A percentile compares a stretch with the other conserved stretches of the same genome.
Conservation (phyloP, 441 rosid species). For the Manihot esculenta region DNA sequence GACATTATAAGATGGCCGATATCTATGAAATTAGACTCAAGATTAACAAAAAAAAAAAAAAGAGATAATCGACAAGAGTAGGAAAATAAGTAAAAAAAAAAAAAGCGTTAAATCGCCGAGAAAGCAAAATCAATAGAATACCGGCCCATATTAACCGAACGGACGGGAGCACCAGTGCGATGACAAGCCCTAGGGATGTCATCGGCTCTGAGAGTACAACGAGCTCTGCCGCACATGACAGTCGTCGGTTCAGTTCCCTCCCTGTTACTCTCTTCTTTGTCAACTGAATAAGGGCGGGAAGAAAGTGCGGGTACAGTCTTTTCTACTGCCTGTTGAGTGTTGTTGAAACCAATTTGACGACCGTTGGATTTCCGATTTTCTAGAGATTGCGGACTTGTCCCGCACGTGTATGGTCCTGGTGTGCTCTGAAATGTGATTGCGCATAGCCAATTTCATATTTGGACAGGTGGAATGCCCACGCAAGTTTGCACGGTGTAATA, state of each 20-base stretch:
- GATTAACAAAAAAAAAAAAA: too few species aligned
- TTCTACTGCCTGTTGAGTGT: not conserved
- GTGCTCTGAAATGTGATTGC: too few species aligned
- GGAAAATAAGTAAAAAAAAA: not conserved
- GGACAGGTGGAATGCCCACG: too few species aligned
- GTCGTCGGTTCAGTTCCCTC: not conserved
- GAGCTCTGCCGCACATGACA: conserved; percentile 73
- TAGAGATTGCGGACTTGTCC: not conserved
- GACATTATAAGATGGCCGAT: conserved; percentile 69
- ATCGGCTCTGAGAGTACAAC: conserved; percentile 67
- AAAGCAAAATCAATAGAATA: conserved; percentile 9
- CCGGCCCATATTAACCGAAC: conserved; percentile 58
- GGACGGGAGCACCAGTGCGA: conserved; percentile 39
- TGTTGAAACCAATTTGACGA: not conserved
- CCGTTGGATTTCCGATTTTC: not conserved
- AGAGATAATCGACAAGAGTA: not conserved
- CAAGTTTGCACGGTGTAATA: too few species aligned
- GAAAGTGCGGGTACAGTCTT: not conserved
- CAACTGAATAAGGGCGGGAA: conserved; percentile 18
- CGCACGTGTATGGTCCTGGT: too few species aligned
- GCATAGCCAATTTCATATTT: too few species aligned
- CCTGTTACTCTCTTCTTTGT: not conserved
- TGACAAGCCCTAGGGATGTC: conserved; percentile 68
- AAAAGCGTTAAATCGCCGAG: not conserved
- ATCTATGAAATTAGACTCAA: conserved; percentile 35